Conservation (phyloP, 805 yeast genomes). For the Diddensiella caesifluorescens region DNA sequence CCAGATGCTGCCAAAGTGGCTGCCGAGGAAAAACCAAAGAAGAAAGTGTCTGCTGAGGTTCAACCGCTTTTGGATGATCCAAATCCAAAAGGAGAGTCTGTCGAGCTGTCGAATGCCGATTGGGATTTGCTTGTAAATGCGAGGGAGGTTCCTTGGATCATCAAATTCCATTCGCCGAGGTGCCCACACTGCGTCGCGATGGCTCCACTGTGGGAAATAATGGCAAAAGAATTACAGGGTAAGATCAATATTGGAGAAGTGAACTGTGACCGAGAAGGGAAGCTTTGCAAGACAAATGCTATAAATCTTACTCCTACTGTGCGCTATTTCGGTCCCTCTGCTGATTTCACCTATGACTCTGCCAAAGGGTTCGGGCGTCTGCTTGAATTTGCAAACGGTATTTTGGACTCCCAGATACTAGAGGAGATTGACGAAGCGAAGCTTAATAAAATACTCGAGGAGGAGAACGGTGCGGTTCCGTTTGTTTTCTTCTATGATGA, state of each 20-base stretch:
- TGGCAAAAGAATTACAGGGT: constrained; percentile 31
- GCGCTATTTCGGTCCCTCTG: constrained; percentile 26
- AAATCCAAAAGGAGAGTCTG: constrained; percentile 34
- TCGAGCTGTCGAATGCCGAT: too few species aligned
- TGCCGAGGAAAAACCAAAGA: too few species aligned
- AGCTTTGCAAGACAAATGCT: constrained; percentile 32
- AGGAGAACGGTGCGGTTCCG: constrained; percentile 22
- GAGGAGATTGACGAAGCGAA: constrained; percentile 26
- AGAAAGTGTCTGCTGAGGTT: too few species aligned
- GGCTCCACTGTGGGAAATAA: constrained; percentile 34
- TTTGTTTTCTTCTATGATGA: constrained; percentile 38
- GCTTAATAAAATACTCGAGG: constrained; percentile 23
- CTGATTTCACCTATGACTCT: constrained; percentile 28
- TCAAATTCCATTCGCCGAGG: constrained; percentile 38
- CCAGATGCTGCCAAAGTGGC: too few species aligned
- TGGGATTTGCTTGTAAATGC: constrained; percentile 26
- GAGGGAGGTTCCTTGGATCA: constrained; percentile 35
- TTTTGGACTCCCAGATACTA: constrained; percentile 27
- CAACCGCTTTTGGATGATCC: too few species aligned
- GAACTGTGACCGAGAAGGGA: constrained; percentile 33
- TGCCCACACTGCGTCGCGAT: constrained; percentile 37
- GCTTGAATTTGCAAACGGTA: constrained; percentile 31
- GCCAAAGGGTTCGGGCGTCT: constrained; percentile 32
- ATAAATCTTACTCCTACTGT: constrained; percentile 26
- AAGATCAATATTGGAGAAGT: constrained; percentile 37